Conservation (phyloP, 768 basidiomycete species). For the Amanita rubescens region DNA sequence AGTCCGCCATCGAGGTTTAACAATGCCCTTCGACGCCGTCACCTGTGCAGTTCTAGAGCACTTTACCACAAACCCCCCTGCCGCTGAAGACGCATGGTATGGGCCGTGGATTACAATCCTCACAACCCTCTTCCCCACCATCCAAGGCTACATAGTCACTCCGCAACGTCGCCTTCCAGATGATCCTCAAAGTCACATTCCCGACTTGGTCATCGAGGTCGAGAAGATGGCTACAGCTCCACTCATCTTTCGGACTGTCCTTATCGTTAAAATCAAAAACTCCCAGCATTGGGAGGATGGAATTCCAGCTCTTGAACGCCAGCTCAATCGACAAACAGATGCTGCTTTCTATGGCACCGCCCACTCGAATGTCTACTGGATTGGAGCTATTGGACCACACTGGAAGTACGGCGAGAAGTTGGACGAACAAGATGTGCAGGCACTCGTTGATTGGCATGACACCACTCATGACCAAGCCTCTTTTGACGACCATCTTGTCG, state of each 20-base stretch:
- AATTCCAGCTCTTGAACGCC: conserved; percentile 3
- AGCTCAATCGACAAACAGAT: conserved; percentile 11
- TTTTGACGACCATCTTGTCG: background rate
- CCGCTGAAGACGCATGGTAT: conserved; percentile 6
- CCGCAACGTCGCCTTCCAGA: conserved; percentile 2
- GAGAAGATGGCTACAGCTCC: conserved; percentile 12
- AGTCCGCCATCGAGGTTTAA: too few relatives aligned
- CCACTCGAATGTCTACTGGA: conserved; percentile 14
- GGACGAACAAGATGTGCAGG: conserved; percentile 10
- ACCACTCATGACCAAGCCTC: too few relatives aligned
- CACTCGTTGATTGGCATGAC: conserved; percentile 17
- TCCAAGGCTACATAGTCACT: conserved; percentile 10
- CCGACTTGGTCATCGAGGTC: conserved; percentile 15
- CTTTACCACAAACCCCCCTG: background rate
- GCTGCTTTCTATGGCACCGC: conserved; percentile 14
- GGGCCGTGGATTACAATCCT: conserved; percentile 12
- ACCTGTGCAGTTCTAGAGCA: background rate
- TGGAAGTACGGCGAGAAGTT: conserved; percentile 16
- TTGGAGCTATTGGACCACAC: conserved; percentile 15
- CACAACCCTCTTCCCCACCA: conserved; percentile 9
- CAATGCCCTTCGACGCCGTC: too few relatives aligned
- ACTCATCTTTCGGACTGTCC: conserved; percentile 13
- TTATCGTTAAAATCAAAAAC: conserved; percentile 14
- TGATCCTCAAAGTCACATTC: background rate
- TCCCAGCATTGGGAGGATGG: conserved; percentile 13